phyloP scores from a whole-genome alignment of 2,329 filamentous ascomycete species.

The Aspergillus sojae region DNA sequence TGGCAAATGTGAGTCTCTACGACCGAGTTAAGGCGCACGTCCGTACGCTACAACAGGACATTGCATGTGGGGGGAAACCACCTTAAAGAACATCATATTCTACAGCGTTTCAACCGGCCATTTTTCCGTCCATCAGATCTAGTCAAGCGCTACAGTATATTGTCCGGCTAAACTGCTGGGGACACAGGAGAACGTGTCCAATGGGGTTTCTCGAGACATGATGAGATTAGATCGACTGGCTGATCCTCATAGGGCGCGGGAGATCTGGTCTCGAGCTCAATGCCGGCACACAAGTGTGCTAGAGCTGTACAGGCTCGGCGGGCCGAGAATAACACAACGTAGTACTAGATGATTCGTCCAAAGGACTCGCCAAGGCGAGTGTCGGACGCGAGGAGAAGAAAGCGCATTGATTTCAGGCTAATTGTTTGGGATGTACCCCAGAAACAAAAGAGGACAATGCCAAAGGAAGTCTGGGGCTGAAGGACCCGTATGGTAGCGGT shows the following conservation, averaged over 20 bases:
- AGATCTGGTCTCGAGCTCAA: neutral
- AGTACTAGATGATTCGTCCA: neutral
- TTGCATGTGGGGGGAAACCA: neutral
- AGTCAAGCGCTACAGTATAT: neutral
- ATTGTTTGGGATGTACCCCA: constrained; percentile 6
- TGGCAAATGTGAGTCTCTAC: neutral
- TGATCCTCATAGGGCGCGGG: neutral
- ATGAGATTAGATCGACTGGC: neutral
- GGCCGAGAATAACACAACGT: neutral
- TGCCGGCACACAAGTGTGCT: neutral
- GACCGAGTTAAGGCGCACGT: neutral
- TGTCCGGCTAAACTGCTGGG: constrained; percentile 1
- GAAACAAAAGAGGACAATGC: neutral
- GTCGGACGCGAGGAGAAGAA: neutral
- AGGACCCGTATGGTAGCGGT: constrained; percentile 7
- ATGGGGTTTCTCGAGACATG: neutral
- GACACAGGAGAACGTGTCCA: neutral
- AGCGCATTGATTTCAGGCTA: constrained; percentile 11
- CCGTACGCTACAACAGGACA: neutral
- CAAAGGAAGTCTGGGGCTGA: constrained; percentile 5
- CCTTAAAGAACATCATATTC: constrained; percentile 3
- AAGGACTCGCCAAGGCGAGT: neutral
- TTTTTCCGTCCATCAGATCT: constrained; percentile 6
- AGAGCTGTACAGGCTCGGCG: neutral
- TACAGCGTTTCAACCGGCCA: constrained; percentile 9